Percentiles rank a stretch among this genome's conserved stretches.
Conservation (phyloP, 163 green algal genomes). For the Volvox carteri region DNA sequence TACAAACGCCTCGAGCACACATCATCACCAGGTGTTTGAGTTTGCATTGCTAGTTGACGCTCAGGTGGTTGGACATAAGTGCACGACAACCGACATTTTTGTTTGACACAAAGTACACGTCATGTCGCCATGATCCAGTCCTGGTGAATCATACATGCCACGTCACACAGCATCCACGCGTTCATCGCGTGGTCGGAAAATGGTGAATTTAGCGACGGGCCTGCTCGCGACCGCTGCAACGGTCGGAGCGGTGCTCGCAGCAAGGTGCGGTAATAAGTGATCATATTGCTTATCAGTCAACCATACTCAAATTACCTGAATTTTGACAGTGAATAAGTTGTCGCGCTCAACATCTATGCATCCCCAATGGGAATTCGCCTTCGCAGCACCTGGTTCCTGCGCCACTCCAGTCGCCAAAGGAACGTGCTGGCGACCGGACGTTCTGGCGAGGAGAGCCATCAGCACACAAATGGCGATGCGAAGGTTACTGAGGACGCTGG, state of each 20-base stretch:
- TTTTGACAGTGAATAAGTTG: no score
- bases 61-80: conserved; percentile 5
- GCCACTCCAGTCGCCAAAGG: background rate
- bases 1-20: background rate
- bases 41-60: background rate
- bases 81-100: background rate
- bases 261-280: conserved; percentile 7
- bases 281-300: background rate
- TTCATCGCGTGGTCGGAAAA: background rate
- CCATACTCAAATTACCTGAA: no score
- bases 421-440: background rate
- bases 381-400: conserved; percentile 37
- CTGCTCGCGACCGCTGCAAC: conserved; percentile 27
- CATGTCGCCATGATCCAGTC: no score
- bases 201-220: conserved; percentile 2
- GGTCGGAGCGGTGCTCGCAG: conserved; percentile 6
- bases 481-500: background rate
- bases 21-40: background rate
- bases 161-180: background rate
- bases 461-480: background rate
- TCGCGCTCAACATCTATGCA: no score
- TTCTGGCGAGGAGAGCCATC: background rate
- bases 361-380: no score
- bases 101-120: no score
- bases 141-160: background rate